A percentile compares a stretch with the other conserved stretches of the same genome.
phyloP scores from a whole-genome alignment of 345 rosid species.

The Murraya koenigii region DNA sequence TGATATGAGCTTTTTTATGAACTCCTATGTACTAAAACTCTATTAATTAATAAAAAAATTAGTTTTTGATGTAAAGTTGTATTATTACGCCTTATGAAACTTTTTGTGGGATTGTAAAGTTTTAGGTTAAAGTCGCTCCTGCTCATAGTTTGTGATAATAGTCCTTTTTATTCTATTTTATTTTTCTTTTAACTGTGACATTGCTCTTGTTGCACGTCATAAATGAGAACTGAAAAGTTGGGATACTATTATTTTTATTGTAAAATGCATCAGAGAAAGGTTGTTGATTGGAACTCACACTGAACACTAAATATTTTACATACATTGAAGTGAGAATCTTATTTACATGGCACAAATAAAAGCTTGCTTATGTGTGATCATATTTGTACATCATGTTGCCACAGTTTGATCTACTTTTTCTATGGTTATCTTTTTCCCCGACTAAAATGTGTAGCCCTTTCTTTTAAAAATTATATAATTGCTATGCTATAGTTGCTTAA shows the following conservation, averaged over 20 bases:
- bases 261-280: not conserved
- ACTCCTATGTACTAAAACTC: not conserved
- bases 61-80: not conserved
- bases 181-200: not conserved
- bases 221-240: not conserved
- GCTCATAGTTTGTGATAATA: not conserved
- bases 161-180: not conserved
- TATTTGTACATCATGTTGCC: conserved; percentile 1
- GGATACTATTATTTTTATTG: not conserved
- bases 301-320: not conserved
- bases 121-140: not conserved
- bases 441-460: not conserved
- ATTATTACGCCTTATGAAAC: not conserved
- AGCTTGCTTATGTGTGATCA: not conserved
- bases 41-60: not conserved
- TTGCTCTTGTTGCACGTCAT: not conserved
- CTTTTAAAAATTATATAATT: not conserved
- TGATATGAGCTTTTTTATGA: not conserved
- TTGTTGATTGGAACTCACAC: not conserved
- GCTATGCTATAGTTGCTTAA: not conserved
- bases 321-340: not conserved
- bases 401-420: not conserved
- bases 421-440: not conserved
- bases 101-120: not conserved
- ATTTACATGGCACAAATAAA: not conserved